Percentiles rank a stretch among this genome's conserved stretches.
Conservation (phyloP, 1,139 yeast species). For the Scheffersomyces titani region DNA sequence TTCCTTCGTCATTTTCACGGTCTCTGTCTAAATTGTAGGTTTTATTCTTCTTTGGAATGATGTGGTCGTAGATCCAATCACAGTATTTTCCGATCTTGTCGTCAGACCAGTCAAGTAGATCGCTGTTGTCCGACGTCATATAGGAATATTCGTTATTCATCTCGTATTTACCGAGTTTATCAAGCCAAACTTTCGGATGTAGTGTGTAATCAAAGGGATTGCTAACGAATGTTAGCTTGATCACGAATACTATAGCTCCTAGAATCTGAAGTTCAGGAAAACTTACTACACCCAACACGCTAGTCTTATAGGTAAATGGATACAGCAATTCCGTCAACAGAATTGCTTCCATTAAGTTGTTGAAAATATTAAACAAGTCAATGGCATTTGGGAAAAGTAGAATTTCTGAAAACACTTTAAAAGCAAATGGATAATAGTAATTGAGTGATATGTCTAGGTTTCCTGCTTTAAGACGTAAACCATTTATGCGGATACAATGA, state of each 20-base stretch:
- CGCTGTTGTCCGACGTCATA: conserved; percentile 20
- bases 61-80: conserved; percentile 38
- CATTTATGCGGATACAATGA: conserved; percentile 15
- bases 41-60: conserved; percentile 27
- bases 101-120: conserved; percentile 41
- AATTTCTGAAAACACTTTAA: conserved; percentile 26
- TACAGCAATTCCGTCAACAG: not conserved
- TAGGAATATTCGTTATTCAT: conserved; percentile 19
- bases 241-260: conserved; percentile 24
- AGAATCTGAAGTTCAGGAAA: conserved; percentile 34
- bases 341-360: conserved; percentile 5
- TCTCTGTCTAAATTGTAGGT: conserved; percentile 7
- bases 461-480: conserved; percentile 6
- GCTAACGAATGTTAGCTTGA: conserved; percentile 30
- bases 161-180: conserved; percentile 19
- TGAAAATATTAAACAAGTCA: conserved; percentile 25
- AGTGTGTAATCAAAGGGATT: not conserved
- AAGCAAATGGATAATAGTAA: conserved; percentile 37
- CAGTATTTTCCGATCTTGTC: conserved; percentile 39
- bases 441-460: conserved; percentile 17
- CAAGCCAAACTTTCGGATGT: conserved; percentile 21
- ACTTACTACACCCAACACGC: not conserved
- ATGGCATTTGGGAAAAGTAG: conserved; percentile 34
- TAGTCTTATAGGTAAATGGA: not conserved
- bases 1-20: conserved; percentile 10